Percentiles rank a stretch among this genome's conserved stretches.
Evolutionary conservation across 1,139 yeast species (phyloP).

Genomic region (Meyerozyma sp.): DNA sequence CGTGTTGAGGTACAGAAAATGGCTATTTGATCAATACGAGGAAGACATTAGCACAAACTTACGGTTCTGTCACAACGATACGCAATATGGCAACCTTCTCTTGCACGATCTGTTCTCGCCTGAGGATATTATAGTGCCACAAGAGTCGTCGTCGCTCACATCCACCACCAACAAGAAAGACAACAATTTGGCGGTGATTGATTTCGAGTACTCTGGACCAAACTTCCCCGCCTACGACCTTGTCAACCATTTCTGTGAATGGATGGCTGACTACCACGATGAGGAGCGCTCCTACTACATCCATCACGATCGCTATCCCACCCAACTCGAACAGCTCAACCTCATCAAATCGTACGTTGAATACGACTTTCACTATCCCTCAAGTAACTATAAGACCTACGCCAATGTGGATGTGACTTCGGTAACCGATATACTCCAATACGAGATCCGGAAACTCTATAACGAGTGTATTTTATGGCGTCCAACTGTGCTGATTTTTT

Average conservation of each 20-base stretch:
- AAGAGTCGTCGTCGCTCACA: conserved; percentile 3
- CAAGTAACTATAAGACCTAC: conserved; percentile 26
- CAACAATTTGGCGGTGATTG: conserved; percentile 82
- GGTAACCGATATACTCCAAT: conserved; percentile 31
- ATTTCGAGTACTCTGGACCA: conserved; percentile 95
- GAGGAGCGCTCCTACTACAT: conserved; percentile 56
- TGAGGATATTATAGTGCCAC: conserved; percentile 27
- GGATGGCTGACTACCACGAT: conserved; percentile 93
- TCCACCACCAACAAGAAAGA: conserved; percentile 44
- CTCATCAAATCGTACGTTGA: conserved; percentile 70
- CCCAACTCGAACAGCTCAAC: conserved; percentile 59
- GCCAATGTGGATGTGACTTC: conserved; percentile 12
- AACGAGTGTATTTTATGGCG: conserved; percentile 76
- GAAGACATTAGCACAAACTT: conserved; percentile 42
- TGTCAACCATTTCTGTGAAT: conserved; percentile 85
- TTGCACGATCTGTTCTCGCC: conserved; percentile 38
- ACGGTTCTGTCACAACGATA: conserved; percentile 89
- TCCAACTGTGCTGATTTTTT: conserved; percentile 68
- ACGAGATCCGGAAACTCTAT: conserved; percentile 52
- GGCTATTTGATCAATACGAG: conserved; percentile 57
- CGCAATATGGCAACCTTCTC: conserved; percentile 89
- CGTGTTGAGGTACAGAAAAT: conserved; percentile 48
- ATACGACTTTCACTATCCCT: conserved; percentile 40
- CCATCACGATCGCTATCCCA: conserved; percentile 57
- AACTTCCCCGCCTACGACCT: conserved; percentile 87